Conservation (phyloP, 2,329 filamentous ascomycete genomes). For the Mycocentrospora acerina region DNA sequence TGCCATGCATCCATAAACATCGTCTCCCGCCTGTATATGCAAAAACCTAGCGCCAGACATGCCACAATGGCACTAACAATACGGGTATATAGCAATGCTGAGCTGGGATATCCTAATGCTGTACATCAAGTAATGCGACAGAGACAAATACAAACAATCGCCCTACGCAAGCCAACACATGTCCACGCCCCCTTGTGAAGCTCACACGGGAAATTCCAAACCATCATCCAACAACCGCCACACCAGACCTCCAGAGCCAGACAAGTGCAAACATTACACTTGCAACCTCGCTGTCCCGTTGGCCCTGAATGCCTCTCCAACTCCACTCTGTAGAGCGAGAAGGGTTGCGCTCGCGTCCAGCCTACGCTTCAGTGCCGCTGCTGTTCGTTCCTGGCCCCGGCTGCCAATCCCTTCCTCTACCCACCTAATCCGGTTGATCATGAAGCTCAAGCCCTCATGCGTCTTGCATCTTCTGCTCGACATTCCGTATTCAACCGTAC, state of each 20-base stretch:
- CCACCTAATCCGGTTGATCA: constrained; percentile 79
- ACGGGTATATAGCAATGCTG: constrained; percentile 45
- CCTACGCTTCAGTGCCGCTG: constrained; percentile 39
- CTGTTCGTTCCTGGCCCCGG: constrained; percentile 41
- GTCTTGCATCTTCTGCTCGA: constrained; percentile 77
- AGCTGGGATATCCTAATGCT: constrained; percentile 26
- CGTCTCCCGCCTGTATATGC: too few relatives aligned
- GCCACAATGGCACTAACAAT: constrained; percentile 27
- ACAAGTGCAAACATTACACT: constrained; percentile 8
- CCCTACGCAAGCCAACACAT: neutral
- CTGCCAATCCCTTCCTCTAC: constrained; percentile 68
- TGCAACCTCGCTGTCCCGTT: constrained; percentile 33
- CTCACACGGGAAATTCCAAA: too few relatives aligned
- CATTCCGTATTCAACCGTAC: constrained; percentile 76
- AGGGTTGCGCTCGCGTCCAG: constrained; percentile 40
- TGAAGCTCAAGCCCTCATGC: constrained; percentile 89
- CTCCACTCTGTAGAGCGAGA: constrained; percentile 33
- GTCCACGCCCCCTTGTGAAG: constrained; percentile 14
- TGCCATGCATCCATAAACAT: too few relatives aligned
- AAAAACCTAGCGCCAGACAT: constrained; percentile 12
- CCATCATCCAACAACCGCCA: too few relatives aligned
- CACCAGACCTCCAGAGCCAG: too few relatives aligned
- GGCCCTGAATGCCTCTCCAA: constrained; percentile 21
- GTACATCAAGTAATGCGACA: constrained; percentile 15
- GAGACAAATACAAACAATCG: neutral